phyloP scores from a whole-genome alignment of 2,329 filamentous ascomycete species.

The Penicillium griseofulvum region DNA sequence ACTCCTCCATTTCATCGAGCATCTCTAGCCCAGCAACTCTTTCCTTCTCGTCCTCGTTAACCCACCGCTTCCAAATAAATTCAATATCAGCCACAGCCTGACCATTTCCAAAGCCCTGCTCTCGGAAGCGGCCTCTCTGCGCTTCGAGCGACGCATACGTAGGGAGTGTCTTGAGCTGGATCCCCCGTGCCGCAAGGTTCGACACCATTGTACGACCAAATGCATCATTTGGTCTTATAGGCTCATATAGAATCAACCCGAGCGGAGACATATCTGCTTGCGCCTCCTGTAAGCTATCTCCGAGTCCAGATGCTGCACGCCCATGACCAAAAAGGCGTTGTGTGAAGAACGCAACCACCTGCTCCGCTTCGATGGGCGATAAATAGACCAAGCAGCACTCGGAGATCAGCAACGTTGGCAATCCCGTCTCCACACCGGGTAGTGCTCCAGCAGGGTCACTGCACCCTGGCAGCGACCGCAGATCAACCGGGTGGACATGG shows the following conservation, averaged over 20 bases:
- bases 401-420: constrained; percentile 83
- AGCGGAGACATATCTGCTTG: constrained; percentile 46
- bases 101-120: constrained; percentile 63
- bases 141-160: constrained; percentile 66
- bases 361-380: constrained; percentile 60
- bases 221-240: constrained; percentile 75
- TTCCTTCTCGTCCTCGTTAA: constrained; percentile 68
- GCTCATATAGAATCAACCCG: constrained; percentile 79
- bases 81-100: constrained; percentile 60
- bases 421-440: constrained; percentile 50
- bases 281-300: constrained; percentile 1
- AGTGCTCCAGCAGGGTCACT: constrained; percentile 27
- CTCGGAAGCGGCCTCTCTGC: constrained; percentile 65
- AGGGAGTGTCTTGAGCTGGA: constrained; percentile 78
- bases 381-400: constrained; percentile 97
- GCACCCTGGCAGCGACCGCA: constrained; percentile 55
- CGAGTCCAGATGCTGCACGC: constrained; percentile 22
- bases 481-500: constrained; percentile 65
- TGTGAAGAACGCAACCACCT: constrained; percentile 65
- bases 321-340: constrained; percentile 44
- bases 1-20: constrained; percentile 93
- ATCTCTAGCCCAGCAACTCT: constrained; percentile 78
- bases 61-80: constrained; percentile 76
- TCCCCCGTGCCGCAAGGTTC: constrained; percentile 78
- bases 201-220: constrained; percentile 92